Base-by-base conservation (phyloP, 169 alveolate genomes). In the Plasmodium sp. region DNA sequence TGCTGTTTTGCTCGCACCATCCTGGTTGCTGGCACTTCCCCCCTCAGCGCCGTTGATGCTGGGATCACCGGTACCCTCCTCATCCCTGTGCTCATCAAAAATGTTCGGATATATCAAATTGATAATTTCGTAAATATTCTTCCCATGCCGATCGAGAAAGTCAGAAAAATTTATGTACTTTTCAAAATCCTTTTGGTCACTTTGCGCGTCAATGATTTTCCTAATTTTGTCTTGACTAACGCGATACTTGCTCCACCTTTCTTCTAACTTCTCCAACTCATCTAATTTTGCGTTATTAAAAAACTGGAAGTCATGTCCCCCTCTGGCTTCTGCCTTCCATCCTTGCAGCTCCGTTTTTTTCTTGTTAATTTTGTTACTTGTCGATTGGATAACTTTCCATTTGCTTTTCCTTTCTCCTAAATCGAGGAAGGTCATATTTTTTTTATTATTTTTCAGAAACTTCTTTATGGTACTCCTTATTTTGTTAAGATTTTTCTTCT, bases 251-350 rank as follows among this genome's bases (percentile, higher is more conserved):
- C 79, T 75, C 93, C 92, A 86, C 71, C 74, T 67, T 82, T 81
- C 88, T 79, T 75, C 95, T 22, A 83, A 85, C 92, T 34, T 77
- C 56, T 93, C 84, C 54, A 90, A 72, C 22, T 86, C 94, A 86
- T 86, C 96, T 54, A 93, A 91, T 84, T 80, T 86, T 43, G 67
- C 97, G 34, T 56, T 81, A 85, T 98, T 97, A 92, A 97, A 98
- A 96, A 98, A 98, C 94, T 98, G 99, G 92, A 97, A 98, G 48
- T 96, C 98, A 93, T 98, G 98, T 5, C 99, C 99, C 3, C 99
- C 99, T 34, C 97, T 97, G 2, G 97, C 98, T 39, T 95, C 93
- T 16, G 98, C 98, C 91, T 98, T 97, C 99, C 99, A 98, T 41
- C 99, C 99, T 73, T 93, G 98, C 81, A 98, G 81, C 54, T 43